A percentile compares a stretch with the other conserved stretches of the same genome.
Conservation (phyloP, 2,329 filamentous ascomycete species). For the Apiospora phragmitis region DNA sequence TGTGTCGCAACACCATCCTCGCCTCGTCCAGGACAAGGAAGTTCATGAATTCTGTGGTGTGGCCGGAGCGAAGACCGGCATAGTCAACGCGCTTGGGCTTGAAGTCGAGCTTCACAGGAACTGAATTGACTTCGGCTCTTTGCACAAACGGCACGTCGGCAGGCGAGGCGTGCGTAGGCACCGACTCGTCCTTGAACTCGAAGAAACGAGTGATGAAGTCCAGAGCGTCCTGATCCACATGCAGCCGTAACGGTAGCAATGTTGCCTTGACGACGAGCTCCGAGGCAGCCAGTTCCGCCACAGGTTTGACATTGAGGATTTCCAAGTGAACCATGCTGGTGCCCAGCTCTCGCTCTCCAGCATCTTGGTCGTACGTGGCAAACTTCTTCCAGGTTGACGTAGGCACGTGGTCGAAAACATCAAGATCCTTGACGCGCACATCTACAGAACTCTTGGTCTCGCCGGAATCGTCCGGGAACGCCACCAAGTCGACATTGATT, state of each 20-base stretch:
- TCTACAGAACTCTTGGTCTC: conserved; percentile 90
- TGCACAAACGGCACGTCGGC: conserved; percentile 85
- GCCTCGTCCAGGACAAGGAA: conserved; percentile 90
- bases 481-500: conserved; percentile 77
- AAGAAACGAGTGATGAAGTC: conserved; percentile 98
- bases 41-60: conserved; percentile 98
- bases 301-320: conserved; percentile 82
- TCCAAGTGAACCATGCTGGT: conserved; percentile 90
- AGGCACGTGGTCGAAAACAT: conserved; percentile 91
- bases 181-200: conserved; percentile 85
- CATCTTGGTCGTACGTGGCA: conserved; percentile 87
- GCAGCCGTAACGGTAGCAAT: conserved; percentile 81
- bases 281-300: conserved; percentile 80
- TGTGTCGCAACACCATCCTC: conserved; percentile 81
- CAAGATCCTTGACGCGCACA: conserved; percentile 77
- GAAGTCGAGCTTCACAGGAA: conserved; percentile 86
- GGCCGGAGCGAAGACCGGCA: conserved; percentile 84
- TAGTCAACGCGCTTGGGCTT: conserved; percentile 99
- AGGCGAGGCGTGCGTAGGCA: conserved; percentile 54
- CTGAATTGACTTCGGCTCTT: conserved; percentile 79
- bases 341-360: conserved; percentile 80
- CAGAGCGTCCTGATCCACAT: conserved; percentile 95
- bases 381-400: conserved; percentile 99
- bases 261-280: conserved; percentile 83
- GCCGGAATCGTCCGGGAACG: conserved; percentile 72